phyloP scores from a whole-genome alignment of 768 basidiomycete genomes.

The Lactarius indigo region DNA sequence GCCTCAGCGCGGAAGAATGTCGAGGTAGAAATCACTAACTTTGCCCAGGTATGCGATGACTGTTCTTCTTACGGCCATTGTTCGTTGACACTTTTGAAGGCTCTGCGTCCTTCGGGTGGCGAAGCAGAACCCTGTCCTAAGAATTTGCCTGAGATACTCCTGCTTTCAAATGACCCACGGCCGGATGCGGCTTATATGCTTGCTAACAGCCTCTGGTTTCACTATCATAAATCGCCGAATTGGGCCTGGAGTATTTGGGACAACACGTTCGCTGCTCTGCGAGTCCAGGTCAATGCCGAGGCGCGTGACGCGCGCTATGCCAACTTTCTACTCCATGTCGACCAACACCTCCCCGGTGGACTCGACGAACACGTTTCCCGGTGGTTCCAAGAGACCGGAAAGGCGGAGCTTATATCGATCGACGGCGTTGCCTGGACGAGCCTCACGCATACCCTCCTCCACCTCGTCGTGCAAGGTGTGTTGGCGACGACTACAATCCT shows the following conservation, averaged over 20 bases:
- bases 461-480: constrained; percentile 62
- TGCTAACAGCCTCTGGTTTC: constrained; percentile 78
- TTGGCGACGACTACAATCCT: constrained; percentile 71
- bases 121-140: constrained; percentile 36
- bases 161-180: constrained; percentile 56
- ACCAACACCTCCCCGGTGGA: constrained; percentile 71
- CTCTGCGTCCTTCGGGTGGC: constrained; percentile 39
- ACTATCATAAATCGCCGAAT: constrained; percentile 65
- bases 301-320: constrained; percentile 64
- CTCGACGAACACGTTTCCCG: constrained; percentile 65
- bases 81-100: constrained; percentile 29
- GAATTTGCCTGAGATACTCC: constrained; percentile 58
- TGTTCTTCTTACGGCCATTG: neutral
- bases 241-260: constrained; percentile 88
- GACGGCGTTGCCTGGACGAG: constrained; percentile 64
- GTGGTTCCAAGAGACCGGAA: constrained; percentile 72
- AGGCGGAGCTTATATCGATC: constrained; percentile 57
- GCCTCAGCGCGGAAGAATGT: constrained; percentile 56
- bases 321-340: constrained; percentile 65
- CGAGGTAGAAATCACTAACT: constrained; percentile 54
- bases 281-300: constrained; percentile 50
- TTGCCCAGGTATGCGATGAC: constrained; percentile 50
- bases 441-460: constrained; percentile 56
- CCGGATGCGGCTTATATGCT: constrained; percentile 63
- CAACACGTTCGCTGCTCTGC: constrained; percentile 70